A percentile compares a stretch with the other conserved stretches of the same genome.
phyloP scores from a whole-genome alignment of 2,329 filamentous ascomycete species.

The Parascedosporium putredinis region DNA sequence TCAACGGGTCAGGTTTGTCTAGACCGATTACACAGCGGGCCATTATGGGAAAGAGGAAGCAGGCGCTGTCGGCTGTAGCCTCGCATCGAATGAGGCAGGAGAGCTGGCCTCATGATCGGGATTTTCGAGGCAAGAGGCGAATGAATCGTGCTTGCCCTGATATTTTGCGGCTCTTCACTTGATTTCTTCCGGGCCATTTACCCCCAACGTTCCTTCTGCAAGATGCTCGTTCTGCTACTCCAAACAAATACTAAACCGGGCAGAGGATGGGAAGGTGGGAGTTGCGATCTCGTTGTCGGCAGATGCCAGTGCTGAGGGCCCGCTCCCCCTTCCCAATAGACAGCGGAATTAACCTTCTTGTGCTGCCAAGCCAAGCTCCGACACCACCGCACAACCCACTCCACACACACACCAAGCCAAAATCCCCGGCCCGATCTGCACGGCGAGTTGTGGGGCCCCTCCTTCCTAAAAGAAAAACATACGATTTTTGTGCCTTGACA shows the following conservation, averaged over 20 bases:
- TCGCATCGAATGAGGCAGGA: too few species aligned
- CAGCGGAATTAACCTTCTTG: background rate
- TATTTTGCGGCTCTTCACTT: background rate
- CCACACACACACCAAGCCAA: too few species aligned
- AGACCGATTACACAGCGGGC: too few species aligned
- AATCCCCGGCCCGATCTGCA: background rate
- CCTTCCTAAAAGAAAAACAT: too few species aligned
- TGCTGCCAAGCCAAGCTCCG: background rate
- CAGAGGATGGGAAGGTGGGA: too few species aligned
- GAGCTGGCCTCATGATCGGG: too few species aligned
- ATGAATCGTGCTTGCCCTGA: background rate
- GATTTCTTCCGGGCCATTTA: background rate
- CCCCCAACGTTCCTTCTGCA: background rate
- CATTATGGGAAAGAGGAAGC: too few species aligned
- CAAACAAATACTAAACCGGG: background rate
- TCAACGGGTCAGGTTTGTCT: too few species aligned
- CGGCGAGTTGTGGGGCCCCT: background rate
- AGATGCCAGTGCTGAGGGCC: background rate
- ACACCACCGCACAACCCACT: too few species aligned
- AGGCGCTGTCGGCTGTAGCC: too few species aligned
- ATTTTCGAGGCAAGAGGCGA: too few species aligned
- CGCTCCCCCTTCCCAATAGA: background rate
- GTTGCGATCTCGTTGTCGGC: background rate
- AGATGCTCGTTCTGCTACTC: background rate
- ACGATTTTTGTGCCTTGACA: constrained; percentile 5